A percentile compares a stretch with the other conserved stretches of the same genome.
Conservation (phyloP, 2,329 filamentous ascomycete species). For the Orbilia oligospora region DNA sequence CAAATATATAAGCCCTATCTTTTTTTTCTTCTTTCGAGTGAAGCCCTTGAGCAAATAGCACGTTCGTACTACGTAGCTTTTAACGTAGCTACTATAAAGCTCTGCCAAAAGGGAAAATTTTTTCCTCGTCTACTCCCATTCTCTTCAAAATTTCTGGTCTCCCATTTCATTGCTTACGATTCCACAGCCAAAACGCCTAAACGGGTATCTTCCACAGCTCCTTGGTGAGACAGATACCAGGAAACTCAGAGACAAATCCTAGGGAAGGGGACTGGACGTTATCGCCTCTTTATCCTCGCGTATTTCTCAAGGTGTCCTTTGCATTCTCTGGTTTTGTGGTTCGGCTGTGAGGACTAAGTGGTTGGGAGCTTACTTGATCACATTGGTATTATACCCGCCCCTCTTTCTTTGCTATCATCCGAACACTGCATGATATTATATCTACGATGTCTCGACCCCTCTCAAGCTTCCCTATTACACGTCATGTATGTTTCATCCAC, state of each 20-base stretch:
- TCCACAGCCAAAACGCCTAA: slow-evolving; percentile 32
- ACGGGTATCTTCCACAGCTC: slow-evolving; percentile 40
- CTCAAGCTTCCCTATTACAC: slow-evolving; percentile 24
- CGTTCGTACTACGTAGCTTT: slow-evolving; percentile 53
- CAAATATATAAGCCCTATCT: slow-evolving; percentile 51
- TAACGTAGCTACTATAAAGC: slow-evolving; percentile 58
- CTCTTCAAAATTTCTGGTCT: slow-evolving; percentile 40
- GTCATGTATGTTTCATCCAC: slow-evolving; percentile 50
- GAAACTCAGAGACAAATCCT: slow-evolving; percentile 35
- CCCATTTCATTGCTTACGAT: slow-evolving; percentile 53
- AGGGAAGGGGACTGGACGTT: slow-evolving; percentile 29
- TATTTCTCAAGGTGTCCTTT: slow-evolving; percentile 43
- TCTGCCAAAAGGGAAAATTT: slow-evolving; percentile 59
- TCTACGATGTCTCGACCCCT: slow-evolving; percentile 43
- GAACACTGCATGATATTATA: slow-evolving; percentile 58
- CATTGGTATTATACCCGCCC: slow-evolving; percentile 60
- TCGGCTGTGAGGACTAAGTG: slow-evolving; percentile 37
- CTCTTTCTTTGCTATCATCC: slow-evolving; percentile 58
- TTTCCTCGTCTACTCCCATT: slow-evolving; percentile 54
- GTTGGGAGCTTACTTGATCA: slow-evolving; percentile 42
- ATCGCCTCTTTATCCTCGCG: slow-evolving; percentile 25
- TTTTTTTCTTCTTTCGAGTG: slow-evolving; percentile 43
- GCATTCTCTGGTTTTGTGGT: slow-evolving; percentile 35
- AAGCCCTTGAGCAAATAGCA: slow-evolving; percentile 50
- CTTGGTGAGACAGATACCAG: slow-evolving; percentile 55